Conservation (phyloP, 169 alveolate genomes). For the Eimeria necatrix region DNA sequence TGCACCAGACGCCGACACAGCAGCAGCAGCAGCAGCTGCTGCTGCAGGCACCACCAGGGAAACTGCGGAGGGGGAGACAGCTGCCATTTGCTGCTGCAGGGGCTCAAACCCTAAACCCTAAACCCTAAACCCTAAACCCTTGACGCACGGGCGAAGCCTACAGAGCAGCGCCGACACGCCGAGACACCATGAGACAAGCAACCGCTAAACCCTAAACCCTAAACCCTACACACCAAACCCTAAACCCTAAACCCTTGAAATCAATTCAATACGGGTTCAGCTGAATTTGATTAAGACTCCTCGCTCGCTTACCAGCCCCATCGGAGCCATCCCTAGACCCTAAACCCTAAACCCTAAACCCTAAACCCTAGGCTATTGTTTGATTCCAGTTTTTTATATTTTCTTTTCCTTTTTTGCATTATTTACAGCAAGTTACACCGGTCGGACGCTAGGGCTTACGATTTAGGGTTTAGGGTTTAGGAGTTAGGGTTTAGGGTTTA, state of each 20-base stretch:
- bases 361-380: too few species aligned
- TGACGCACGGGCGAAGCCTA: background rate
- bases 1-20: background rate
- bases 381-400: background rate
- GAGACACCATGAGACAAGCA: too few species aligned
- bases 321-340: background rate
- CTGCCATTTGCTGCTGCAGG: background rate
- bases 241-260: background rate
- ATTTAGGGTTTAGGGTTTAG: background rate
- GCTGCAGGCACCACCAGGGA: background rate
- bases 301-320: background rate
- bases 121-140: background rate
- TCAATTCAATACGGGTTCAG: background rate
- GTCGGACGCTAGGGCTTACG: background rate
- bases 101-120: background rate
- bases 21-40: slow-evolving; percentile 5
- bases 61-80: background rate
- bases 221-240: slow-evolving; percentile 20
- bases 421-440: background rate
- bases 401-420: background rate
- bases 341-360: slow-evolving; percentile 34
- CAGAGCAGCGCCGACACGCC: background rate
- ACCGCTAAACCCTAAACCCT: slow-evolving; percentile 15
- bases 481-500: slow-evolving; percentile 6
- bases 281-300: background rate